A percentile compares a stretch with the other conserved stretches of the same genome.
Evolutionary conservation across 129 eudicot species (phyloP).

Genomic region (Flaveria ramosissima): DNA sequence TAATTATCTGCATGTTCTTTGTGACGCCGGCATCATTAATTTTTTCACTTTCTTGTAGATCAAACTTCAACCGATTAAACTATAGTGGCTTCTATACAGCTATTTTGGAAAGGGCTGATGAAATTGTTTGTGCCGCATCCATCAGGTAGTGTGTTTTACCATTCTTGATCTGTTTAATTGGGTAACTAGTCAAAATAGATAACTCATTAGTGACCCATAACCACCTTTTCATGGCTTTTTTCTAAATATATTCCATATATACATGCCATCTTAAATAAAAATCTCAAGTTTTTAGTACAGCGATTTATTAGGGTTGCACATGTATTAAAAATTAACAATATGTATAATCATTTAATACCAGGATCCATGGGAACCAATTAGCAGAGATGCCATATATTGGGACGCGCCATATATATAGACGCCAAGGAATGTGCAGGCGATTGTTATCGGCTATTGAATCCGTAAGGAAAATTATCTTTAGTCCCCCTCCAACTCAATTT

Average conservation of each 20-base stretch:
- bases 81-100: slow-evolving; percentile 79
- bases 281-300: too few relatives aligned
- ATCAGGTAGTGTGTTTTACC: slow-evolving; percentile 58
- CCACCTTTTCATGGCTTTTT: too few relatives aligned
- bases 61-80: slow-evolving; percentile 80
- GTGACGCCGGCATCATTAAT: neutral
- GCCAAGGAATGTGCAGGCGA: slow-evolving; percentile 96
- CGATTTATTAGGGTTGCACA: too few relatives aligned
- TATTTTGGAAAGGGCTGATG: slow-evolving; percentile 92
- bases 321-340: too few relatives aligned
- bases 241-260: too few relatives aligned
- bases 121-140: slow-evolving; percentile 84
- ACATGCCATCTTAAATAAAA: too few relatives aligned
- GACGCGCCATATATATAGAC: slow-evolving; percentile 90
- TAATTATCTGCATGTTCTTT: neutral
- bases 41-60: slow-evolving; percentile 41
- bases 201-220: too few relatives aligned
- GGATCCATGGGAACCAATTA: slow-evolving; percentile 84
- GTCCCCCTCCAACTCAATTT: neutral
- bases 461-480: slow-evolving; percentile 41
- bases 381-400: slow-evolving; percentile 99
- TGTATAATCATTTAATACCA: slow-evolving; percentile 10
- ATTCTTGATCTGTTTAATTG: neutral
- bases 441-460: slow-evolving; percentile 82
- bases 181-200: neutral